Base-by-base conservation (phyloP, 768 basidiomycete species). In the Amanita polypyramis region DNA sequence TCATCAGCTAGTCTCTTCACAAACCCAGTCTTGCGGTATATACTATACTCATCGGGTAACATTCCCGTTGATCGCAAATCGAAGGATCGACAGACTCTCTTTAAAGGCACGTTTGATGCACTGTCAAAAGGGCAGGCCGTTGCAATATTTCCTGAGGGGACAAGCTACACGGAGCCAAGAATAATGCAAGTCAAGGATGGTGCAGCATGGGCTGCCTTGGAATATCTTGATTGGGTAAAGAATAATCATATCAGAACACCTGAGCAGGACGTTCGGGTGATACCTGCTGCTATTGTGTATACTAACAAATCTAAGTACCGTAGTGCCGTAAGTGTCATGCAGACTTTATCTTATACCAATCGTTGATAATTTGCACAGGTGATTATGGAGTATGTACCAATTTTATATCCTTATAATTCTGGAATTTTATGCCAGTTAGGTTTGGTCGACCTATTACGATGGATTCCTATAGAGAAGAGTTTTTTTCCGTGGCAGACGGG, bases 301-400 rank as follows among this genome's bases (percentile, higher is more conserved):
- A 91, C 89, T 48, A 83, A 97, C 68, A 98, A 99, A 65, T 80
- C 85, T 30, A 95, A 94, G 69, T 99, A 98, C 61, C 75, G 94
- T 52, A 94, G 91, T 60, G 67, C 79, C 55, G 94, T 93, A 51
- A 67, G 88, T 70, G 54, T 70, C 42, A 51, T 47, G 36, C 51
- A 64, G 65, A 48, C 60, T 54, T 37, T 27, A n/a, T n/a, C 44
- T 42, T 49, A 25, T 17, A 35, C 25, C n/a, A 17, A 36, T 44
- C 36, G 25, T 40, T 37, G 30, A 41, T 27, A 23, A 38, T 49
- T 33, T 48, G 51, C 39, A 14, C 51, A 85, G 82, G 84, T 80
- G 45, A 77, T 87, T 52, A 76, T 85, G 69, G 76, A 84, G 85
- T 86, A 55, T 62, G 80, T 65, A 7, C 2, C 30, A 11, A 20